Base-by-base conservation (phyloP, 1,139 yeast species). In the Taiozyma sp. region DNA sequence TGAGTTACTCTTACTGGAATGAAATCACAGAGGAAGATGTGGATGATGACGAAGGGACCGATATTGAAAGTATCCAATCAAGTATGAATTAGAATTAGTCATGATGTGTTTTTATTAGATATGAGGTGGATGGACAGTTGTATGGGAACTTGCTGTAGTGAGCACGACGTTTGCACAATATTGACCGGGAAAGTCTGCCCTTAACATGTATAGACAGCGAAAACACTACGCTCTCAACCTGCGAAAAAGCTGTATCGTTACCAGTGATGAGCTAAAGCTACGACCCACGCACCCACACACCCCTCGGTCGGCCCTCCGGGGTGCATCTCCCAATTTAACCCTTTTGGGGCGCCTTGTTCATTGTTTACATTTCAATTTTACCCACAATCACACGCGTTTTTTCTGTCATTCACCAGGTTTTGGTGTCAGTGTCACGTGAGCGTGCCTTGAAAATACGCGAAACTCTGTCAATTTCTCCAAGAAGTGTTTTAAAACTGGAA, bases 1-100 rank as follows among this genome's bases (percentile, higher is more conserved):
- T 90, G 59, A 81, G 93, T 2, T 75, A 78, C 50, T 91, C 95
- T 0, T 84, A 87, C 30, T 85, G 90, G 89, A 73, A 74, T 48
- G 95, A 87, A 60, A 80, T 87, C 54, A 75, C 83, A 51, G 88
- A 84, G 58, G 86, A 81, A 51, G 87, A 82, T 44, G 74, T 68
- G 45, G 72, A 66, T 28, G 66, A 55, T 12, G 61, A 57, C 28
- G 57, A 58, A 28, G 59, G 51, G 9, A 59, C 63, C 2, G 64
- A 59, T 27, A 50, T 52, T 13, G 55, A 52, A 23, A 40, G 43
- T 24, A 14, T 23, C 4, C 41, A 38, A 38, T 38, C 41, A 19
- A 38, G 41, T 38, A 4, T 22, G 24, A 4, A 19, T 38, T 38
- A 19, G 14, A 38, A 7, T 36, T 30, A 30, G 34, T 30, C 14